Evolutionary conservation across 768 basidiomycete species (phyloP).

Genomic region (Mycena chlorophos): DNA sequence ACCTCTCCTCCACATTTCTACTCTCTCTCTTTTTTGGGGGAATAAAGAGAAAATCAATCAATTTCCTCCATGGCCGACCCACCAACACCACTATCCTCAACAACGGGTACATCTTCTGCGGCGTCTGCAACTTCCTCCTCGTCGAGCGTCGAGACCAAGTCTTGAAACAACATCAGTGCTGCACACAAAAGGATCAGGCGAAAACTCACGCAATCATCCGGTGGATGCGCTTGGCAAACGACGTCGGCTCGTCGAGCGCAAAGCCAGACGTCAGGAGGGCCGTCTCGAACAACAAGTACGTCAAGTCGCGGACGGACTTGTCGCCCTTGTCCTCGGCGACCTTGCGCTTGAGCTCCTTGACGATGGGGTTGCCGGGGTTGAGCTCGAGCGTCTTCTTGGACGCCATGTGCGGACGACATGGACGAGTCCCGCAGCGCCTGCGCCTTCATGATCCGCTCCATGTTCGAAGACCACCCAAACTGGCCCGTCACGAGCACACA

Average conservation of each 20-base stretch:
- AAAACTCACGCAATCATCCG: conserved; percentile 90
- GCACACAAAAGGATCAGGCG: conserved; percentile 1
- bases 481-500: conserved; percentile 98
- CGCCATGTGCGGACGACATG: conserved; percentile 99
- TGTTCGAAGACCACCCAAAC: conserved; percentile 99
- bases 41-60: too few relatives aligned
- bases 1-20: too few relatives aligned
- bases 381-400: conserved; percentile 98
- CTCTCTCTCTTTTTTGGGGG: too few relatives aligned
- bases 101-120: conserved; percentile 51
- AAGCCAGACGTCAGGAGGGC: conserved; percentile 94
- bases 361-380: conserved; percentile 94
- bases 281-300: conserved; percentile 95
- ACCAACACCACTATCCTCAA: too few relatives aligned
- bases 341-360: conserved; percentile 98
- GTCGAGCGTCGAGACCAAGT: conserved; percentile 85
- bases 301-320: conserved; percentile 73
- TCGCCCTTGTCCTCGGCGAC: conserved; percentile 94
- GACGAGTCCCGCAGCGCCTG: conserved; percentile 95
- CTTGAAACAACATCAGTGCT: conserved; percentile 26
- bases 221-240: conserved; percentile 94
- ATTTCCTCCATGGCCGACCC: conserved; percentile 98
- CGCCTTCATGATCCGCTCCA: conserved; percentile 99
- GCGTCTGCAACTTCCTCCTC: conserved; percentile 77
- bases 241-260: conserved; percentile 91